Evolutionary conservation across 495 filamentous ascomycete genomes (phyloP).

Genomic region (Podospora anserina): DNA sequence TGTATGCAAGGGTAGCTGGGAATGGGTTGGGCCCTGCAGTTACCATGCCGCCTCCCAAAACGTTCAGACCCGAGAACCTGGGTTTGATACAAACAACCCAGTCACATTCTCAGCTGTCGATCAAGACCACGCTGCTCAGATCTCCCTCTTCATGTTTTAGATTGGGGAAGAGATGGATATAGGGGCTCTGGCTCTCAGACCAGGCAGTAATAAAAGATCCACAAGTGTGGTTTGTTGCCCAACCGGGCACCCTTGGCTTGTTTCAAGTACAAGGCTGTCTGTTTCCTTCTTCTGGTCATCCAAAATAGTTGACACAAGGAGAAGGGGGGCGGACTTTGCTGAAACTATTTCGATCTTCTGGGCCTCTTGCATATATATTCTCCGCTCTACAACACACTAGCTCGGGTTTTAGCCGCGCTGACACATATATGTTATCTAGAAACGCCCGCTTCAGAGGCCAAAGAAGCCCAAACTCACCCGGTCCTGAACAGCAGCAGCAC

Average conservation of each 20-base stretch:
- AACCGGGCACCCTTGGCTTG: conserved; percentile 11
- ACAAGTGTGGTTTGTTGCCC: conserved; percentile 7
- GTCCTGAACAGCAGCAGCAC: conserved; percentile 8
- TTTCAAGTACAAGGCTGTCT: conserved; percentile 1
- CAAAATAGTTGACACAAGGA: not conserved
- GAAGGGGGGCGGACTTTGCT: not conserved
- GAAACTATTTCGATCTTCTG: conserved; percentile 1
- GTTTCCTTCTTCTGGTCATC: not conserved
- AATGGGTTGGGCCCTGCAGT: not conserved
- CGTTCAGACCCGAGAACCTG: not conserved
- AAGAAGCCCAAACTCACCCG: conserved; percentile 30
- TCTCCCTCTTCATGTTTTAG: not conserved
- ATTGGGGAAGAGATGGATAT: not conserved
- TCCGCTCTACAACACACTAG: conserved; percentile 7
- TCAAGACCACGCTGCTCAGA: not conserved
- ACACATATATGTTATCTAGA: conserved; percentile 14
- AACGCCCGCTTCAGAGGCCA: conserved; percentile 37
- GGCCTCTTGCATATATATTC: not conserved
- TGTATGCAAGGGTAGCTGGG: not conserved
- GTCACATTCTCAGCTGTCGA: not conserved
- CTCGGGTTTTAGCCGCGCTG: conserved; percentile 1
- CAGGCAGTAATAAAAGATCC: not conserved
- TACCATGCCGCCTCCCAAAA: not conserved
- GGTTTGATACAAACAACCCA: not conserved
- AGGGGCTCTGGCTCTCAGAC: not conserved